Evolutionary conservation across 768 basidiomycete species (phyloP), one percentile per base, ranked within the genome.

Genomic region (Paxillus involutus): DNA sequence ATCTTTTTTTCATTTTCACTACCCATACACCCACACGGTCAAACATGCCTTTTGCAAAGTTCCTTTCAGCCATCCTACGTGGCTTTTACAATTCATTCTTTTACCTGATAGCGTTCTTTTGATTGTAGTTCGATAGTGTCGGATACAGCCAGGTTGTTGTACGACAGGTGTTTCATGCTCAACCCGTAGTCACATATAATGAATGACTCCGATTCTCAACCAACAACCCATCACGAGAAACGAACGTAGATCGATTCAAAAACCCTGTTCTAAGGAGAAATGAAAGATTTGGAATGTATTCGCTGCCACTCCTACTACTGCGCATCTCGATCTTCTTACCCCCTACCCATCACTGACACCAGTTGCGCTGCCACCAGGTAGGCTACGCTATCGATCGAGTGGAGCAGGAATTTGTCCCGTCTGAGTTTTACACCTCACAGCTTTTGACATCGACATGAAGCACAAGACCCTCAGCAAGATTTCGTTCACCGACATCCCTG

Each of bases 1-100:
- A 47, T 49, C 44, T 43, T 54, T 42, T 41, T 53, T 57, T 51
- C 55, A 57, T 32, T 49, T 55, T 26, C 26, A 26, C 26, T 47
- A 63, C 55, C 56, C 60, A 43, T 43, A 32, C 24, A 29, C 26
- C 13, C 43, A 43, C 42, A 43, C 21, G 17, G 21, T 44, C 42
- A 43, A 26, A 43, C 13, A 14, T 43, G 11, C n/a, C 10, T 10
- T 16, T n/a, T 43, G 12, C n/a, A 13, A 26, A 44, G 19, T 44
- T 44, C 24, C 42, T 26, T 44, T 44, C 24, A 47, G 21, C 7
- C 9, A 13, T 47, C 21, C 4, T 47, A 29, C 44, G 37, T 51
- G 49, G 14, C 35, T 44, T 45, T 16, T n/a, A 17, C 36, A 51
- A 24, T 50, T 46, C 54, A 39, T 46, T 55, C 54, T 42, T 50